Conservation (phyloP, 2,329 filamentous ascomycete genomes). For the Pyrenophora teres region DNA sequence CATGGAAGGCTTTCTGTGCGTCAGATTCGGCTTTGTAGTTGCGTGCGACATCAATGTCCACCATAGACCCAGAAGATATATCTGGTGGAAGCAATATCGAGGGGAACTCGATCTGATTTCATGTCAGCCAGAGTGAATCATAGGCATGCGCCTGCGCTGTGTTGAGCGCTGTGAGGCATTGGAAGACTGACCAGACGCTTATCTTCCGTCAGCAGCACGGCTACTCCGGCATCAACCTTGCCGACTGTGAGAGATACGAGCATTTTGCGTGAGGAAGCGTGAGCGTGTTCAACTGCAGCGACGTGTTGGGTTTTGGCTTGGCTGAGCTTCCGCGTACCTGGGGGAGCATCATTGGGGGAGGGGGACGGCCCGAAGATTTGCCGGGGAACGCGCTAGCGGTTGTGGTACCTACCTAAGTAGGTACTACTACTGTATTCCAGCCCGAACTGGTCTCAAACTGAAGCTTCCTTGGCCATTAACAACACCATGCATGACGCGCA, state of each 20-base stretch:
- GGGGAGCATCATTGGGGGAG: slow-evolving; percentile 2
- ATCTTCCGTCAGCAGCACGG: slow-evolving; percentile 93
- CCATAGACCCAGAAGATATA: slow-evolving; percentile 94
- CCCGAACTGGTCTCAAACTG: too few species aligned
- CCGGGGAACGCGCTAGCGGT: slow-evolving; percentile 7
- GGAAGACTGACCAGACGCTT: slow-evolving; percentile 79
- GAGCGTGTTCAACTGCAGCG: neutral
- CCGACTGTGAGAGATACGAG: slow-evolving; percentile 96
- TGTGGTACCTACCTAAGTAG: neutral
- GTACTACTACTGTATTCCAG: too few species aligned
- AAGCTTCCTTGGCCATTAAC: neutral
- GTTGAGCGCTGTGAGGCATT: slow-evolving; percentile 20
- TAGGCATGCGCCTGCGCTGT: slow-evolving; percentile 27
- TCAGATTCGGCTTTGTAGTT: slow-evolving; percentile 79
- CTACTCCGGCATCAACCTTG: slow-evolving; percentile 98
- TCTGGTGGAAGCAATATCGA: slow-evolving; percentile 95
- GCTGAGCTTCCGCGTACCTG: slow-evolving; percentile 13
- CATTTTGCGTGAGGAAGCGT: slow-evolving; percentile 61
- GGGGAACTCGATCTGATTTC: slow-evolving; percentile 87
- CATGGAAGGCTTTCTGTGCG: slow-evolving; percentile 75
- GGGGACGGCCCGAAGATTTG: slow-evolving; percentile 9
- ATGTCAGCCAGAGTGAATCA: slow-evolving; percentile 30
- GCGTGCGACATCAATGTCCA: slow-evolving; percentile 93
- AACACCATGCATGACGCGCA: neutral
- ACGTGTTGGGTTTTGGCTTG: slow-evolving; percentile 6